Base-by-base conservation (phyloP, 2,329 filamentous ascomycete genomes). In the Cladophialophora bantiana region DNA sequence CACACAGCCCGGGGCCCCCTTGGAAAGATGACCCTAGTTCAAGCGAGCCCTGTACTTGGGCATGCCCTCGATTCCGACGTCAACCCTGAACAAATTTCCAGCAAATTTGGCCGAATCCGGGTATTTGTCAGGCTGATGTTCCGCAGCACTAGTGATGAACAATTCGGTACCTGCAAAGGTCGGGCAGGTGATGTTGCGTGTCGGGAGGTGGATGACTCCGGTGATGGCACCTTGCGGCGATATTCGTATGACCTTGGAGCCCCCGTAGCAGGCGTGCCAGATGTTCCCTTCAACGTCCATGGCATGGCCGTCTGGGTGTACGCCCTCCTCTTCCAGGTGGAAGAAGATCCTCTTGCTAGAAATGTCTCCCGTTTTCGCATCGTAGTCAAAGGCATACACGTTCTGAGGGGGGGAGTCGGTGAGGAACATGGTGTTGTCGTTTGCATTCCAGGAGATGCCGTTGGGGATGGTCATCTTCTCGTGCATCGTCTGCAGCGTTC, bases 181-280 rank as follows among this genome's bases (percentile, higher is more conserved):
- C 20, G 90, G 88, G 79, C 93, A 97, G 7, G 92, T 95, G 70
- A 92, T 86, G 78, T 92, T 91, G 68, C 85, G 84, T 12, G 93
- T 96, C 4, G 93, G 93, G 70, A 96, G 81, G 63, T 82, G 84
- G 70, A 97, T 84, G 80, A 93, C 86, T 6, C 91, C 93, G 4
- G 94, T 83, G 35, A 96, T 79, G 73, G 88, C 81, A 2, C 92
- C 93, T 59, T 85, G 78, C 4, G 88, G 86, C 56, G 85, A 87
- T 74, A 97, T 89, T 76, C 90, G 88, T 71, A 96, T 80, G 31
- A 97, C 91, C 67, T 88, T 86, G 66, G 86, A 83, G 69, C 90
- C 91, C 62, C 93, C 93, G 75, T 92, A 95, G n/a, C 95, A 83
- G 7, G 92, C 91, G 68, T 91, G 89, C 94, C 94, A 97, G 74